Evolutionary conservation across 1,284 basidiomycete species (phyloP).

Genomic region (Austropuccinia psidii): DNA sequence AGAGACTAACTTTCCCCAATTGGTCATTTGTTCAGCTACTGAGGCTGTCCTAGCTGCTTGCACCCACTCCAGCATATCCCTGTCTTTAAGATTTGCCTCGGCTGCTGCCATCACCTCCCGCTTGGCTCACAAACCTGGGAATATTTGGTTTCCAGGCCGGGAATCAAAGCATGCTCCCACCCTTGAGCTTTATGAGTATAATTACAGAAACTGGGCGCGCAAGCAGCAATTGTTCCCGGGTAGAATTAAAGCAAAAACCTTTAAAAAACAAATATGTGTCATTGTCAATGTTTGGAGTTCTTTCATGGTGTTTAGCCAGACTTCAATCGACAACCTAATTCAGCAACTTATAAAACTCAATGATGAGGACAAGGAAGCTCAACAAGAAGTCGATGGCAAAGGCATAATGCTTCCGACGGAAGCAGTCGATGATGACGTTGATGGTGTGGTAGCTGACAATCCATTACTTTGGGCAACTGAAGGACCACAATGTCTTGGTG

Average conservation of each 20-base stretch:
- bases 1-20: too few relatives aligned
- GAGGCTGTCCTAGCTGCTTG: too few relatives aligned
- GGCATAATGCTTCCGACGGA: background rate
- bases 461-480: background rate
- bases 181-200: too few relatives aligned
- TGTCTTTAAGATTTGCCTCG: too few relatives aligned
- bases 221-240: conserved; percentile 89
- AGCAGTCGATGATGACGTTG: conserved; percentile 5
- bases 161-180: too few relatives aligned
- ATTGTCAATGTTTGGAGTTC: conserved; percentile 92
- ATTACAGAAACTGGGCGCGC: too few relatives aligned
- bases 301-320: conserved; percentile 64
- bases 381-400: conserved; percentile 1
- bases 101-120: too few relatives aligned
- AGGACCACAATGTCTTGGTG: background rate
- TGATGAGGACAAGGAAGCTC: conserved; percentile 14
- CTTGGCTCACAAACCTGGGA: too few relatives aligned
- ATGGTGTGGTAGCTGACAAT: conserved; percentile 14
- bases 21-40: too few relatives aligned
- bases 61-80: too few relatives aligned
- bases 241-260: conserved; percentile 82
- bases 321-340: conserved; percentile 67
- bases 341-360: conserved; percentile 60
- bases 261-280: conserved; percentile 75
- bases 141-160: too few relatives aligned